Conservation (phyloP, 441 rosid genomes). For the Erodium texanum region DNA sequence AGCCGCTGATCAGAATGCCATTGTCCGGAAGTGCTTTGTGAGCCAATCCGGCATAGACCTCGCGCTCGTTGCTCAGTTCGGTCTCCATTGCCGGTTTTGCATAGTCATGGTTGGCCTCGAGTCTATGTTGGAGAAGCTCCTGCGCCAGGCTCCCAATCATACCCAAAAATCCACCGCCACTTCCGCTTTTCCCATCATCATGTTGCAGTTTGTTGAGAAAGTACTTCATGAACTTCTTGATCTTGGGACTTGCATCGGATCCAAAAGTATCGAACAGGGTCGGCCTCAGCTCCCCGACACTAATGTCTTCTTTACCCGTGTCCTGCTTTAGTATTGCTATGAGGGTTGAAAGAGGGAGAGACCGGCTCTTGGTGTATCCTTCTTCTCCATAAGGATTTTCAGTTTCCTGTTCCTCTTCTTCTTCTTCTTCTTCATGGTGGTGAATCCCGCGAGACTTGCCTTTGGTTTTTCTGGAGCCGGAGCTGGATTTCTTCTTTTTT, state of each 20-base stretch:
- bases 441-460: neutral
- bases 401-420: constrained; percentile 28
- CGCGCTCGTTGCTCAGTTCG: constrained; percentile 56
- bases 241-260: constrained; percentile 86
- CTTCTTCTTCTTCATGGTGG: constrained; percentile 19
- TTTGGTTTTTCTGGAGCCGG: no score
- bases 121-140: constrained; percentile 70
- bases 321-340: constrained; percentile 78
- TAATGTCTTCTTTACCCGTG: constrained; percentile 84
- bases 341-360: constrained; percentile 65
- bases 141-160: no score
- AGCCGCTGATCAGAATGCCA: constrained; percentile 79
- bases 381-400: constrained; percentile 40
- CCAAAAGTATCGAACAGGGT: constrained; percentile 76
- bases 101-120: constrained; percentile 21
- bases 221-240: constrained; percentile 92
- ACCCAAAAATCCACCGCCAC: no score
- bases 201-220: constrained; percentile 52
- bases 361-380: constrained; percentile 52
- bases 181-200: constrained; percentile 14
- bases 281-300: constrained; percentile 80
- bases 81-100: neutral
- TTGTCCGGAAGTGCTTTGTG: constrained; percentile 52
- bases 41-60: constrained; percentile 60
- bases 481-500: constrained; percentile 12